phyloP scores from a whole-genome alignment of 2,329 filamentous ascomycete species.

The Colletotrichum liaoningense region DNA sequence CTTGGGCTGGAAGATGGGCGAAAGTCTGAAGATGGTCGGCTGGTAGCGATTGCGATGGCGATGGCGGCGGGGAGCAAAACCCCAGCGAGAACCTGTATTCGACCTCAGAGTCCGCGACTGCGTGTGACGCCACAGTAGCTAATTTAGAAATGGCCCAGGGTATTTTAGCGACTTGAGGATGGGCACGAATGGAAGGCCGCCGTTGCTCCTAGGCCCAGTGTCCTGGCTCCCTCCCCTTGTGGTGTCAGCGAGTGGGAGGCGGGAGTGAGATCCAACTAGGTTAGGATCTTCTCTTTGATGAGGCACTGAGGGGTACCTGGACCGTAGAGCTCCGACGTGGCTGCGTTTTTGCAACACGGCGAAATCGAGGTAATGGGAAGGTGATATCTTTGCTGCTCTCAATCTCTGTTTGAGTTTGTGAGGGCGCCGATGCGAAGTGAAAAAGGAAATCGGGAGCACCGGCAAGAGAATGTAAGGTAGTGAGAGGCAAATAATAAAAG shows the following conservation, averaged over 20 bases:
- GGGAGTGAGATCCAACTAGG: slow-evolving; percentile 21
- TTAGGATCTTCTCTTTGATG: neutral
- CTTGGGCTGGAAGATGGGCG: neutral
- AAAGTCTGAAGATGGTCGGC: neutral
- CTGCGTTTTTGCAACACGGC: neutral
- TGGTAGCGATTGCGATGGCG: neutral
- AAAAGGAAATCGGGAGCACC: neutral
- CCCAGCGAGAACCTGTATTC: neutral
- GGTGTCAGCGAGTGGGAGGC: slow-evolving; percentile 10
- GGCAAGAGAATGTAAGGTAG: slow-evolving; percentile 8
- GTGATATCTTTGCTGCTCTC: neutral
- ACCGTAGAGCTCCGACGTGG: neutral
- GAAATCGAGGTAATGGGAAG: slow-evolving; percentile 9
- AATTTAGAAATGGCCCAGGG: slow-evolving; percentile 12
- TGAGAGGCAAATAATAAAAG: neutral
- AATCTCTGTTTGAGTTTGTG: neutral
- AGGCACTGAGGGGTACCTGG: neutral
- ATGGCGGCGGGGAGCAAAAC: neutral
- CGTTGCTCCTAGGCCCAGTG: slow-evolving; percentile 13
- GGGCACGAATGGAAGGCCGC: slow-evolving; percentile 18
- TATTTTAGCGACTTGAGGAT: slow-evolving; percentile 14
- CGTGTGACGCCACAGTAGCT: slow-evolving; percentile 23
- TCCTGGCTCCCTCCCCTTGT: slow-evolving; percentile 30
- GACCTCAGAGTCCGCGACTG: neutral
- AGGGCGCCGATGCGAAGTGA: slow-evolving; percentile 1